These are phyloP conservation scores for Lasiodiplodia sp. DNA, from an alignment of 2,329 filamentous ascomycete genomes.

Conservation along the genomic window DNA sequence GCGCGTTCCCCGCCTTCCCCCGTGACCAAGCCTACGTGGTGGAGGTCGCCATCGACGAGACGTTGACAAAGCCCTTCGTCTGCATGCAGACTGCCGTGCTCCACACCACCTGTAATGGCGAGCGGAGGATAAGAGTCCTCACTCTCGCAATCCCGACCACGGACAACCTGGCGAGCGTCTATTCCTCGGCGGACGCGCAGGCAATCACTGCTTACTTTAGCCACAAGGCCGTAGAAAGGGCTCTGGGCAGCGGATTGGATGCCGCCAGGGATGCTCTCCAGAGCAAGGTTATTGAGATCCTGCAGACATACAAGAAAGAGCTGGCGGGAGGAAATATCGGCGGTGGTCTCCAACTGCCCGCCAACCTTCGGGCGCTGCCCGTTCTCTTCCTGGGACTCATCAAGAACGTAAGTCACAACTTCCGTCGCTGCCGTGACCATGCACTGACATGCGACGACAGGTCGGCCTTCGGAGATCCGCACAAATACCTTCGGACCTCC, in stretches of 20 bases:
- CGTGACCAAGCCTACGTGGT: slow-evolving; percentile 97
- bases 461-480: slow-evolving; percentile 86
- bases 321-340: slow-evolving; percentile 95
- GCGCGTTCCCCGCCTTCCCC: slow-evolving; percentile 96
- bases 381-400: slow-evolving; percentile 92
- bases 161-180: slow-evolving; percentile 86
- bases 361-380: slow-evolving; percentile 87
- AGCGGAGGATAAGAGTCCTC: slow-evolving; percentile 92
- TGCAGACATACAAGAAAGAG: slow-evolving; percentile 97
- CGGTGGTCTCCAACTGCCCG: slow-evolving; percentile 83
- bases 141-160: slow-evolving; percentile 94
- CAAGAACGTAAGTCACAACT: slow-evolving; percentile 77
- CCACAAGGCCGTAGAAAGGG: slow-evolving; percentile 95
- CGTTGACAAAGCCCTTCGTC: slow-evolving; percentile 85
- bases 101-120: slow-evolving; percentile 97
- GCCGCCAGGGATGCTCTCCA: slow-evolving; percentile 90
- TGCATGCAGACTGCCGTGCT: slow-evolving; percentile 94
- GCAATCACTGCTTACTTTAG: slow-evolving; percentile 94
- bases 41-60: slow-evolving; percentile 97
- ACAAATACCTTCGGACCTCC: slow-evolving; percentile 91
- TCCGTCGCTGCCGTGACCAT: neutral
- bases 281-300: slow-evolving; percentile 87
- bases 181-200: slow-evolving; percentile 92
- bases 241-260: slow-evolving; percentile 84
- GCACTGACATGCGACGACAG: slow-evolving; percentile 44